A percentile compares a stretch with the other conserved stretches of the same genome.
Conservation (phyloP, 306 rosid genomes). For the Canavalia ensiformis region DNA sequence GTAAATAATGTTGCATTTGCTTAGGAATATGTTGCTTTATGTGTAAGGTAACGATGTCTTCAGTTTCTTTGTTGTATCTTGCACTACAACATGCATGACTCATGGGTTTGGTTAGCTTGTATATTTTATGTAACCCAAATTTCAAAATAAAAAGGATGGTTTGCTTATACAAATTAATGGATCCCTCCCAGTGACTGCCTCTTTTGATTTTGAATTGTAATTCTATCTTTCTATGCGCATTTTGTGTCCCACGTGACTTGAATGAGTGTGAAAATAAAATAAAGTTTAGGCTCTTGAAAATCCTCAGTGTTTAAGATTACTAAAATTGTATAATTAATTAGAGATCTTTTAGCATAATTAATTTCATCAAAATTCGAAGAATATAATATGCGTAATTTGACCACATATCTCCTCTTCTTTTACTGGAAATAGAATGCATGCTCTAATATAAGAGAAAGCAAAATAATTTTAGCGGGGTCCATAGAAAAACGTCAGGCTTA, state of each 20-base stretch:
- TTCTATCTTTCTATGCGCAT: not conserved
- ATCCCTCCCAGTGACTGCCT: not conserved
- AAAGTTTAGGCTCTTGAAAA: not conserved
- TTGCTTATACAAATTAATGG: not conserved
- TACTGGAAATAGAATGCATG: not conserved
- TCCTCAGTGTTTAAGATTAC: not conserved
- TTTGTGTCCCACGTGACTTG: not conserved
- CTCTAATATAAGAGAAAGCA: not conserved
- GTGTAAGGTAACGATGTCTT: conserved; percentile 6
- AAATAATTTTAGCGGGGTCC: not conserved
- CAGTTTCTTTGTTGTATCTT: not conserved
- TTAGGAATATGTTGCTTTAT: not conserved
- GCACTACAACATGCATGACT: not conserved
- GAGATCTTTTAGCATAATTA: not conserved
- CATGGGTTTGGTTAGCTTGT: not conserved
- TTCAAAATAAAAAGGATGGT: not conserved
- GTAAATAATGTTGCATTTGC: not conserved
- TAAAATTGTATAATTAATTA: not conserved
- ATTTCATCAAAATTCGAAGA: not conserved
- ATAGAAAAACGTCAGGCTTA: not conserved
- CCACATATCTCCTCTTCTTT: not conserved
- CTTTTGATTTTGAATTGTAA: not conserved
- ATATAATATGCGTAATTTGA: not conserved
- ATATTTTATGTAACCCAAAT: not conserved
- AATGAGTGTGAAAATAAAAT: not conserved